phyloP scores from a whole-genome alignment of 306 rosid species.

The Lotus japonicus region DNA sequence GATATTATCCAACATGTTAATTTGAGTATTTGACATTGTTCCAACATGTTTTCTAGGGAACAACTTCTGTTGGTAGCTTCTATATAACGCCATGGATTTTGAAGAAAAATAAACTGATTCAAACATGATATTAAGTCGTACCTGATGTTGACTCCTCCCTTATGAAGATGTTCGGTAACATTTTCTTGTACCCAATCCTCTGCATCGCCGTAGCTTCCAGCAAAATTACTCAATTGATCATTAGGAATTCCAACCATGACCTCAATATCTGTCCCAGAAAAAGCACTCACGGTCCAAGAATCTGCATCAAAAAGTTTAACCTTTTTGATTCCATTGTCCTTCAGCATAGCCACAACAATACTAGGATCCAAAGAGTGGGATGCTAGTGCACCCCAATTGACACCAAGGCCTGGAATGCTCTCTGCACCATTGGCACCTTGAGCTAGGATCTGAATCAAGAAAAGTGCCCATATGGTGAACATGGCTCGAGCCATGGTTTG shows the following conservation, averaged over 20 bases:
- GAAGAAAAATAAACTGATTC: too few relatives aligned
- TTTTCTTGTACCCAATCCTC: slow-evolving; percentile 63
- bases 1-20: too few relatives aligned
- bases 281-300: slow-evolving; percentile 35
- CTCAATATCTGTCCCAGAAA: slow-evolving; percentile 49
- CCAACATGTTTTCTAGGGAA: too few relatives aligned
- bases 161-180: slow-evolving; percentile 29
- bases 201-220: slow-evolving; percentile 20
- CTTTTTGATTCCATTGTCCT: slow-evolving; percentile 68
- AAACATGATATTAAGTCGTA: not conserved
- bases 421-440: slow-evolving; percentile 7
- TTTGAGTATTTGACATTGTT: too few relatives aligned
- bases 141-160: slow-evolving; percentile 55
- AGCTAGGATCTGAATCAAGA: slow-evolving; percentile 2
- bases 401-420: slow-evolving; percentile 33
- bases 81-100: too few relatives aligned
- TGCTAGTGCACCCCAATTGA: slow-evolving; percentile 68
- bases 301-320: slow-evolving; percentile 80
- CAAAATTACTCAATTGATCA: slow-evolving; percentile 33
- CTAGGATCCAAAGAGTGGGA: slow-evolving; percentile 45
- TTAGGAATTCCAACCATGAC: slow-evolving; percentile 79
- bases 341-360: slow-evolving; percentile 50
- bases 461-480: slow-evolving; percentile 8
- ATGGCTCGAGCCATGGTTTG: slow-evolving; percentile 25
- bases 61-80: too few relatives aligned